Evolutionary conservation across 257 asterid species (phyloP).

Genomic region (Rhazya stricta): DNA sequence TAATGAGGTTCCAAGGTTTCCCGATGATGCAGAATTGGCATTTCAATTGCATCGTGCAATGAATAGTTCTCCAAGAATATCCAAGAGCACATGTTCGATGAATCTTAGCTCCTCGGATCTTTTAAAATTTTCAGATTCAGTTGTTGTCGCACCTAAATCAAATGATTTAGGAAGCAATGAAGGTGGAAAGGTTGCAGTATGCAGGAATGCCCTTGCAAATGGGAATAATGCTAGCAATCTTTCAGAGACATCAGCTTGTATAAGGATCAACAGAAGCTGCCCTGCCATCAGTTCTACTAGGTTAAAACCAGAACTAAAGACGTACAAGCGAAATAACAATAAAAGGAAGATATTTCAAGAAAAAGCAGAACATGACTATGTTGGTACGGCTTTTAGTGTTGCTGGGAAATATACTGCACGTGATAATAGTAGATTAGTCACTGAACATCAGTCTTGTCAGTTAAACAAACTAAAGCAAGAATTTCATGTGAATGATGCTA

Average conservation of each 20-base stretch:
- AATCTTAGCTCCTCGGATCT: slow-evolving; percentile 24
- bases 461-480: slow-evolving; percentile 19
- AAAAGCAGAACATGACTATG: slow-evolving; percentile 23
- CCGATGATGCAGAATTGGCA: slow-evolving; percentile 49
- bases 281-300: slow-evolving; percentile 16
- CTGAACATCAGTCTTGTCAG: slow-evolving; percentile 23
- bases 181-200: slow-evolving; percentile 28
- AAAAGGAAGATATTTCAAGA: slow-evolving; percentile 34
- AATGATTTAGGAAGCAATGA: slow-evolving; percentile 24
- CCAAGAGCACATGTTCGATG: slow-evolving; percentile 23
- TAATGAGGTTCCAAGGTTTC: slow-evolving; percentile 23
- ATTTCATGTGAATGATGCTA: slow-evolving; percentile 7
- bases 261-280: slow-evolving; percentile 10
- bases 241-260: slow-evolving; percentile 7
- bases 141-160: slow-evolving; percentile 29
- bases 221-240: slow-evolving; percentile 24
- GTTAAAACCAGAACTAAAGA: slow-evolving; percentile 17
- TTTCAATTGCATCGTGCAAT: slow-evolving; percentile 53
- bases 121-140: slow-evolving; percentile 25
- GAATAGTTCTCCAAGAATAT: slow-evolving; percentile 53
- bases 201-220: slow-evolving; percentile 19
- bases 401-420: slow-evolving; percentile 25
- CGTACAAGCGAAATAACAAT: slow-evolving; percentile 38
- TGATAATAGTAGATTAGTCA: slow-evolving; percentile 18
- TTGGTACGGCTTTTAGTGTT: slow-evolving; percentile 18